phyloP scores from a whole-genome alignment of 306 rosid species.

The Lathyrus tuberosus region DNA sequence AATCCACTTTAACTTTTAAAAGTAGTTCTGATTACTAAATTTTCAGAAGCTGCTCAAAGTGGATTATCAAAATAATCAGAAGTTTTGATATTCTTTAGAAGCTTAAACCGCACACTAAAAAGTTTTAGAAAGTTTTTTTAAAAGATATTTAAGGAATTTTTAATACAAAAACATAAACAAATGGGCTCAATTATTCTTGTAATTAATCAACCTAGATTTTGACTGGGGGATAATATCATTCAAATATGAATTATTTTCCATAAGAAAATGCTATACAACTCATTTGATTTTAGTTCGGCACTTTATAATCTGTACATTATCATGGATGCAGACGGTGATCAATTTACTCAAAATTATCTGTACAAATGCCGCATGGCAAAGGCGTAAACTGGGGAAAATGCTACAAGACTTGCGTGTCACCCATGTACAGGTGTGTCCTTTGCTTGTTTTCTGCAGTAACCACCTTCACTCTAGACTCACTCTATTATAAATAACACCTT shows the following conservation, averaged over 20 bases:
- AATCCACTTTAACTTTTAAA: background rate
- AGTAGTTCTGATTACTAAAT: background rate
- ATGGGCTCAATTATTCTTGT: background rate
- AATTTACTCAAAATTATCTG: slow-evolving; percentile 83
- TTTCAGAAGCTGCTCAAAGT: background rate
- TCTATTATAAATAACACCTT: slow-evolving; percentile 20
- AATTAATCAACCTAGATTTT: slow-evolving; percentile 31
- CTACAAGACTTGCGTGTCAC: slow-evolving; percentile 94
- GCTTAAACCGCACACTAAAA: background rate
- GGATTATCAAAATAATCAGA: background rate
- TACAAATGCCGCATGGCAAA: slow-evolving; percentile 95
- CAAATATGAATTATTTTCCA: slow-evolving; percentile 15
- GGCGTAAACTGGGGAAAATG: slow-evolving; percentile 97
- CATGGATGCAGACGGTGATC: slow-evolving; percentile 69
- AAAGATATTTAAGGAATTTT: background rate
- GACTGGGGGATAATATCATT: slow-evolving; percentile 13
- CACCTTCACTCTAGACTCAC: slow-evolving; percentile 3
- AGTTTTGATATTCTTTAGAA: background rate
- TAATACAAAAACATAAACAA: background rate
- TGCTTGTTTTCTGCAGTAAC: slow-evolving; percentile 27
- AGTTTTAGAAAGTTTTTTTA: background rate
- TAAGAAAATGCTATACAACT: slow-evolving; percentile 11
- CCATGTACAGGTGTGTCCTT: slow-evolving; percentile 71
- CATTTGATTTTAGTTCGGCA: slow-evolving; percentile 6
- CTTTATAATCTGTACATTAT: slow-evolving; percentile 42